Base-by-base conservation (phyloP, 2,329 filamentous ascomycete genomes). In the Colletotrichum kahawae region DNA sequence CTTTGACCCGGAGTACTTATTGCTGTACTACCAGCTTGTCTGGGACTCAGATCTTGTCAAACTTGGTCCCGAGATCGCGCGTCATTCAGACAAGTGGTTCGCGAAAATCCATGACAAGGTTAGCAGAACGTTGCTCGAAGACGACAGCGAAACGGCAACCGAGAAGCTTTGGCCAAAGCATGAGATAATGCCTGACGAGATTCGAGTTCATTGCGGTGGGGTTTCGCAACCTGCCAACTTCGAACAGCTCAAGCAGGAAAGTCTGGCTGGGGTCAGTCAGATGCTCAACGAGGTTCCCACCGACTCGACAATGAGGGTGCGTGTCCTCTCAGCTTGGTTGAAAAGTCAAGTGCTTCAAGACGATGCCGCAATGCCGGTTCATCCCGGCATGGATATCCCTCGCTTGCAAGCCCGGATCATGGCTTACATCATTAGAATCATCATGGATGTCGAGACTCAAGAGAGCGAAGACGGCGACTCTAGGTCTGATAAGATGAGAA, bases 11-110 rank as follows among this genome's bases (percentile, higher is more conserved):
- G 43, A 65, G 24, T 62, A 77, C 38, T 31, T 78, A 7, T 70
- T 65, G 13, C 29, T 79, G 2, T 78, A 78, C 62, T 77, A 73
- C 63, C 69, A 72, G 18, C 70, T 79, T 13, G 57, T 78, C 18
- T 78, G 78, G 78, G 75, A 79, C 36, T 76, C 71, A 5, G 51
- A 48, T 18, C n/a, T 59, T 34, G 48, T 71, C 34, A 71, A 43
- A 38, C 63, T 78, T 31, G 64, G 54, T 43, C 48, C 54, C 4
- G 64, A 59, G n/a, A 69, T 64, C 34, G 34, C 38, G 18, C 13
- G 43, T 43, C 29, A 36, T n/a, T 66, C 60, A 4, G 51, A 51
- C 24, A 27, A 70, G 12, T 76, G 71, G 74, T 67, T 71, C 36
- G 29, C 18, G n/a, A 24, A 18, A 7, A 34, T 62, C 7, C 27